A percentile compares a stretch with the other conserved stretches of the same genome.
phyloP scores from a whole-genome alignment of 177 flowering plant genomes.

The Vitis hybrid region DNA sequence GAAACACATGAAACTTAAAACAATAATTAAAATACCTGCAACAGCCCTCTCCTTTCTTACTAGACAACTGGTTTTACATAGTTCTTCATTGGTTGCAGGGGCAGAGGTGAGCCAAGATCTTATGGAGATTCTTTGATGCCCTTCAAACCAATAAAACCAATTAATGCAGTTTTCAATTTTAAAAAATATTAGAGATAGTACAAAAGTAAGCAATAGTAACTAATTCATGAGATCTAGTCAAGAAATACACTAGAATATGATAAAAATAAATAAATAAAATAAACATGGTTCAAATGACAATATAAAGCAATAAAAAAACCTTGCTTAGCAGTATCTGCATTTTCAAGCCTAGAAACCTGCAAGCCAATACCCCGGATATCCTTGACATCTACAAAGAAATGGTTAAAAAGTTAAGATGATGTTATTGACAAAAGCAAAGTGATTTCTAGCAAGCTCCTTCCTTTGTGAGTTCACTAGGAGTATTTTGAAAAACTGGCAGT shows the following conservation, averaged over 20 bases:
- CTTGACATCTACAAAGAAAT: slow-evolving; percentile 54
- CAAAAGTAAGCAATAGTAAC: not conserved
- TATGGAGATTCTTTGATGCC: slow-evolving; percentile 46
- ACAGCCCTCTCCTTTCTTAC: slow-evolving; percentile 16
- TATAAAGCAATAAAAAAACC: slow-evolving; percentile 32
- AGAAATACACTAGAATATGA: not conserved
- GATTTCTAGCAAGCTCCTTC: not conserved
- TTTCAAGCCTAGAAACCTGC: slow-evolving; percentile 89
- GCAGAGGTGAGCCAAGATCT: slow-evolving; percentile 67
- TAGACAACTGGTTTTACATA: slow-evolving; percentile 3
- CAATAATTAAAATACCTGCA: slow-evolving; percentile 17
- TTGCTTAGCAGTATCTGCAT: slow-evolving; percentile 47
- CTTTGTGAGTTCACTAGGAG: too few species aligned
- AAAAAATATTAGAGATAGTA: not conserved
- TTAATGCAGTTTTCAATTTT: not conserved
- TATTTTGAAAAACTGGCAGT: too few species aligned
- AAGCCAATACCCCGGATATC: slow-evolving; percentile 90
- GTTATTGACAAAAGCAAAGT: not conserved
- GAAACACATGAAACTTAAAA: not conserved
- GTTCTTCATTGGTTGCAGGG: slow-evolving; percentile 29
- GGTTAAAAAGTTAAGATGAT: slow-evolving; percentile 7
- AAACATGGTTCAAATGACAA: not conserved
- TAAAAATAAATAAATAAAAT: too few species aligned
- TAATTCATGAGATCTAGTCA: not conserved
- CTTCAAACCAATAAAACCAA: slow-evolving; percentile 28